phyloP scores from a whole-genome alignment of 192 early-diverging fungal genomes.

The Podila minutissima region DNA sequence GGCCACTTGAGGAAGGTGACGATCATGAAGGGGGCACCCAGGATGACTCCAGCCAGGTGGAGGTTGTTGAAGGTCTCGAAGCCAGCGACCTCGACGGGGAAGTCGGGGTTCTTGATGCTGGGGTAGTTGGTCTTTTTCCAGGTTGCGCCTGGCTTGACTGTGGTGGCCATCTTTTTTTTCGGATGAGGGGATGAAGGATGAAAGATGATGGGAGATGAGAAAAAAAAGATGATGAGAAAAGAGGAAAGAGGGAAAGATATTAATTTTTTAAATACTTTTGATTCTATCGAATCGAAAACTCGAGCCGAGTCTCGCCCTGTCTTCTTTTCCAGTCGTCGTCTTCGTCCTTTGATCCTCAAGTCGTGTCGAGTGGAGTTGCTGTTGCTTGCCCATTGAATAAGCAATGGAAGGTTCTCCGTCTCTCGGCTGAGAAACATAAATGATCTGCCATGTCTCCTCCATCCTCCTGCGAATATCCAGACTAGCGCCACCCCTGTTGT shows the following conservation, averaged over 20 bases:
- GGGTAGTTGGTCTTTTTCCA: constrained; percentile 62
- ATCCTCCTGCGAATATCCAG: no score
- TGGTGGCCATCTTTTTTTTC: constrained; percentile 36
- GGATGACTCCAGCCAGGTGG: constrained; percentile 67
- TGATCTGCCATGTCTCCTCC: no score
- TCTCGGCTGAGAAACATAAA: no score
- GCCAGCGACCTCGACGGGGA: constrained; percentile 87
- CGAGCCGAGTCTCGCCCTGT: neutral
- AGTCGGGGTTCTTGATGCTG: constrained; percentile 64
- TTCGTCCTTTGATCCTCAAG: neutral
- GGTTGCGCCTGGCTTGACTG: constrained; percentile 52
- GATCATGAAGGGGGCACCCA: constrained; percentile 73
- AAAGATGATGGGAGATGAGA: neutral
- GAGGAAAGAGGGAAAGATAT: neutral
- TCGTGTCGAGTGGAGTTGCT: neutral
- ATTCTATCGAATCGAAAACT: neutral
- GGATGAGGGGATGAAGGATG: neutral
- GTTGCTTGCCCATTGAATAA: no score
- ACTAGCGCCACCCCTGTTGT: no score
- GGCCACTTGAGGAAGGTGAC: constrained; percentile 72
- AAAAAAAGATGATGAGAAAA: constrained; percentile 5
- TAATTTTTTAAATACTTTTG: neutral
- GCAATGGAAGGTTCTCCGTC: no score
- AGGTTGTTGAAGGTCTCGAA: constrained; percentile 83
- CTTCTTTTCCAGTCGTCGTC: neutral